A percentile compares a stretch with the other conserved stretches of the same genome.
These are phyloP conservation scores for Chytriomyces hyalinus DNA, from an alignment of 192 early-diverging fungal species.

Conservation along the genomic window DNA sequence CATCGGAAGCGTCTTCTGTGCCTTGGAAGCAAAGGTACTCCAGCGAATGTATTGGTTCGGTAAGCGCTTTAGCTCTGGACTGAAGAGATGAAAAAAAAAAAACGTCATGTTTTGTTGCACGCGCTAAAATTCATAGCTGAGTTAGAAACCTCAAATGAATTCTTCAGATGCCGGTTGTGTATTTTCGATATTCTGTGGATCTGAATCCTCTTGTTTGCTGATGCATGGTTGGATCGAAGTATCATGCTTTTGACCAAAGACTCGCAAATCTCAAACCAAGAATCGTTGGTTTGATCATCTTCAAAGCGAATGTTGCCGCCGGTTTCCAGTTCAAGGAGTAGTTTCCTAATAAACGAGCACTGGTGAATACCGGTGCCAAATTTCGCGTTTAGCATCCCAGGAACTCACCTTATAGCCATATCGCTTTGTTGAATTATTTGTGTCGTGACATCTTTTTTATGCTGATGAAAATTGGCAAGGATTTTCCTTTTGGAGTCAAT, in stretches of 20 bases:
- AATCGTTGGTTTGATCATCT: slow-evolving; percentile 56
- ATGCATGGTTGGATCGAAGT: slow-evolving; percentile 30
- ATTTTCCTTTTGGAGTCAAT: slow-evolving; percentile 40
- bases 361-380: neutral
- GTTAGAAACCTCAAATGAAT: slow-evolving; percentile 51
- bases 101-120: neutral
- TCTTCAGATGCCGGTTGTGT: slow-evolving; percentile 55
- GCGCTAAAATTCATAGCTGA: slow-evolving; percentile 6
- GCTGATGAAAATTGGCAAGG: slow-evolving; percentile 37
- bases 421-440: slow-evolving; percentile 54
- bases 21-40: slow-evolving; percentile 53
- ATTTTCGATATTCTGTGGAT: slow-evolving; percentile 62
- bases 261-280: slow-evolving; percentile 55
- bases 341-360: slow-evolving; percentile 41
- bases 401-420: slow-evolving; percentile 52
- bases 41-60: slow-evolving; percentile 26
- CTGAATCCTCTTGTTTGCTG: slow-evolving; percentile 42
- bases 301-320: slow-evolving; percentile 70
- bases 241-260: slow-evolving; percentile 53
- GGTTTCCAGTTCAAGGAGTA: slow-evolving; percentile 65
- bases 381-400: neutral
- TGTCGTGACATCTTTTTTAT: slow-evolving; percentile 41
- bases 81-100: neutral
- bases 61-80: slow-evolving; percentile 22
- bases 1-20: slow-evolving; percentile 23